Evolutionary conservation across 306 rosid species (phyloP), one percentile per base, ranked within the genome.

Genomic region (Pterocarpus santalinus): DNA sequence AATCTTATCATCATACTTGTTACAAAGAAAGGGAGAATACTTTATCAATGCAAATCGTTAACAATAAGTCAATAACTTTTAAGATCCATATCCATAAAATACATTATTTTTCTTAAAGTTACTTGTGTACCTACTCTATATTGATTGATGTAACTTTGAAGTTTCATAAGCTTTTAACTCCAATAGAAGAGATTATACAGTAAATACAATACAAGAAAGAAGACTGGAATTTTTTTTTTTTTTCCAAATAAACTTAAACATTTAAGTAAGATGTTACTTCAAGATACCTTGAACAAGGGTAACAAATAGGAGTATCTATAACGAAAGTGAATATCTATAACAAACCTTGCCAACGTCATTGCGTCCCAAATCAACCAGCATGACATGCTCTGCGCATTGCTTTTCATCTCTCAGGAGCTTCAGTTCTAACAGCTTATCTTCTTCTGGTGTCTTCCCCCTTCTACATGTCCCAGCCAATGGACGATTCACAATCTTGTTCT

Each of bases 311-410:
- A 14, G 15, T 68, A 76, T 80, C 62, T 47, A 68, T 30, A 34
- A 80, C 43, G 43, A 33, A 60, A 67, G 76, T 3, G 49, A 82
- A 73, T 30, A 58, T 46, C 11, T 64, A 65, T 43, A 55, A 32
- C 75, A 84, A 74, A 94, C 97, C 98, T 89, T 92, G 51, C 98
- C 98, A n/a, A 94, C 97, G 56, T 94, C 98, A 58, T 90, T 94
- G 78, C 95, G 91, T 41, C 94, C 98, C 80, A 94, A 86, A 89
- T 94, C 98, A 76, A 94, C 98, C 75, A 94, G 86, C 98, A 92
- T 94, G 39, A 90, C 81, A 73, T 94, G 98, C 79, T 94, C 96
- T 44, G 98, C 94, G 10, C 91, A 83, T 80, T 94, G 98, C 85
- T 94, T 94, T 86, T 72, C 89, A 79, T 94, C 92, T 36, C 55